phyloP scores from a whole-genome alignment of 768 basidiomycete genomes.

The Leccinum sublutescens region DNA sequence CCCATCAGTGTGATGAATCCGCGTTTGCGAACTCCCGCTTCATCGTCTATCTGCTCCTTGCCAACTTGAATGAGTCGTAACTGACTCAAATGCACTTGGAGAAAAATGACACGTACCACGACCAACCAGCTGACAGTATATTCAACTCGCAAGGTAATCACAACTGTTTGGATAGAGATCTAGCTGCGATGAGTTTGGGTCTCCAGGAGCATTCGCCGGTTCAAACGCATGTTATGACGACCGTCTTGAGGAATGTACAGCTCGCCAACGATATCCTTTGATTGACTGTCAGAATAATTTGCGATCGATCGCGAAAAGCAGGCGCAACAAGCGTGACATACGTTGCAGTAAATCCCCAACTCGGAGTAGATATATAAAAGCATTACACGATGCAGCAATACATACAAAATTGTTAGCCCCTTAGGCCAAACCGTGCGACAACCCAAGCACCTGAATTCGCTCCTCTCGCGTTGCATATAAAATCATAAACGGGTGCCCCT shows the following conservation, averaged over 20 bases:
- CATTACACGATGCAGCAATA: not conserved
- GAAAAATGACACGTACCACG: slow-evolving; percentile 49
- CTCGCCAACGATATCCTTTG: slow-evolving; percentile 66
- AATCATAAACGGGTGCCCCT: slow-evolving; percentile 61
- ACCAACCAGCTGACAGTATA: slow-evolving; percentile 37
- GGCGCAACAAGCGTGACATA: slow-evolving; percentile 5
- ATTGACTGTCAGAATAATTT: slow-evolving; percentile 12
- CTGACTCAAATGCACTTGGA: not conserved
- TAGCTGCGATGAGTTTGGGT: slow-evolving; percentile 67
- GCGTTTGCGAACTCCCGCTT: slow-evolving; percentile 50
- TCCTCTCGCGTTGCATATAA: slow-evolving; percentile 71
- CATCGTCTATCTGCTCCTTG: slow-evolving; percentile 55
- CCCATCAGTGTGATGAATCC: slow-evolving; percentile 38
- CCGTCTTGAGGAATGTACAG: slow-evolving; percentile 49
- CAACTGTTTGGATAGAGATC: slow-evolving; percentile 68
- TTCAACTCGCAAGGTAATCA: slow-evolving; percentile 35
- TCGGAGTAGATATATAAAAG: not conserved
- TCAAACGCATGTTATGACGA: slow-evolving; percentile 76
- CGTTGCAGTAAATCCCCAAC: too few relatives aligned
- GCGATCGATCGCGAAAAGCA: slow-evolving; percentile 3
- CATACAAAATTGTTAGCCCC: not conserved
- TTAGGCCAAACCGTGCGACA: slow-evolving; percentile 24
- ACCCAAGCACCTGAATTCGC: slow-evolving; percentile 56
- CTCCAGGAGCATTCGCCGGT: slow-evolving; percentile 74
- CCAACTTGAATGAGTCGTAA: not conserved